Base-by-base conservation (phyloP, 2,329 filamentous ascomycete genomes). In the Ophiostoma piceae region DNA sequence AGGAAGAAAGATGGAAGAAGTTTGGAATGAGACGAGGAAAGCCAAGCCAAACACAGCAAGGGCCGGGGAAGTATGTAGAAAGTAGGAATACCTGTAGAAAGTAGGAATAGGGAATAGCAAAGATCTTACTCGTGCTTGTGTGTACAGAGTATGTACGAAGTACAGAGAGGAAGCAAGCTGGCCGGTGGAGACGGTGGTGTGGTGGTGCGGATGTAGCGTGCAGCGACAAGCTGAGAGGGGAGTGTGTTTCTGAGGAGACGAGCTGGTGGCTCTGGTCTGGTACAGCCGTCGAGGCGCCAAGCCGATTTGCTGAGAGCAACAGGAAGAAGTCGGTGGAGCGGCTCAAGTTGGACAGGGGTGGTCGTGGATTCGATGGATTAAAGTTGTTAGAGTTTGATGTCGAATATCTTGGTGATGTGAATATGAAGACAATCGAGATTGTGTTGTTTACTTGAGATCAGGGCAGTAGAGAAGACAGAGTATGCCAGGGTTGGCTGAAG, bases 231-330 rank as follows among this genome's bases (percentile, higher is more conserved):
- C 16, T 47, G 43, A n/a, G 19, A n/a, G 19, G 60, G 22, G n/a
- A 12, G 32, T 19, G 43, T 71, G 70, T 66, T 69, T 70, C 70
- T 70, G 32, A 66, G 68, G 68, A 39, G 68, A 71, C 68, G 41
- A 32, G 8, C 26, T 54, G n/a, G 51, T 19, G 47, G 39, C 39
- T 41, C 39, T 41, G 39, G 11, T 41, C 11, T 41, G 12, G 39
- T 41, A 41, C 39, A 41, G 12, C 1, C 14, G 9, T 12, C 12
- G 22, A 22, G 51, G 22, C 32, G 69, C 69, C 69, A 71, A 71
- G 69, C 62, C 64, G 70, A 71, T 68, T 67, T 66, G 70, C 54
- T 71, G 64, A 71, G 60, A 39, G 65, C 51, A 69, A 67, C 39
- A 65, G 14, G 47, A 66, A 71, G 41, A 57, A 57, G 47, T 26